Evolutionary conservation across 176 grass and related monocot genomes (phyloP).

Genomic region (Chrysopogon serrulatus): DNA sequence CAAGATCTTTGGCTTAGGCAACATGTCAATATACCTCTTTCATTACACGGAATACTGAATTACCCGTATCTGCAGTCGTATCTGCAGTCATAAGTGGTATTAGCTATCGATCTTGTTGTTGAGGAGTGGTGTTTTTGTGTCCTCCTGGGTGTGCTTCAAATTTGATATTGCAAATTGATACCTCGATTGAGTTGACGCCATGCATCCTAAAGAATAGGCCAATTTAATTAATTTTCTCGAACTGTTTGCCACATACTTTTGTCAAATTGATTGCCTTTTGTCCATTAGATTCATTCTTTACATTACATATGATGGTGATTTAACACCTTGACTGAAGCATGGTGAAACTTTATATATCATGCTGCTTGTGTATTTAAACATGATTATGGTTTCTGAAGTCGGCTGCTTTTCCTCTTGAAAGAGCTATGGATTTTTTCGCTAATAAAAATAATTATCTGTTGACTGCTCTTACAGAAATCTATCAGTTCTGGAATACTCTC

Average conservation of each 20-base stretch:
- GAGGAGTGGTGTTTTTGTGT: not conserved
- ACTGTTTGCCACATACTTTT: not conserved
- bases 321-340: not conserved
- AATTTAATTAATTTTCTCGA: not conserved
- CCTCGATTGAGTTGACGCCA: too few relatives aligned
- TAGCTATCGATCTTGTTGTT: not conserved
- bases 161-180: not conserved
- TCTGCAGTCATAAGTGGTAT: not conserved
- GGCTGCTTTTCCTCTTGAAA: not conserved
- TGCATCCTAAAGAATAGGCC: not conserved
- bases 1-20: not conserved
- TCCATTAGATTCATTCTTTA: not conserved
- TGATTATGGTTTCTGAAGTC: not conserved
- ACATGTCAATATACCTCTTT: not conserved
- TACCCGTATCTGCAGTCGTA: too few relatives aligned
- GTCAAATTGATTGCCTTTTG: not conserved
- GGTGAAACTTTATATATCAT: not conserved
- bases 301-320: not conserved
- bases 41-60: not conserved
- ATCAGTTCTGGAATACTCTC: not conserved
- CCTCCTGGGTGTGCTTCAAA: not conserved
- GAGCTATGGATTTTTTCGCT: not conserved
- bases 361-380: not conserved
- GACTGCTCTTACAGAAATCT: conserved; percentile 13
- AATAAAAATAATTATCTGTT: not conserved